phyloP scores from a whole-genome alignment of 305 asterid genomes.

The Fraxinus sp. region DNA sequence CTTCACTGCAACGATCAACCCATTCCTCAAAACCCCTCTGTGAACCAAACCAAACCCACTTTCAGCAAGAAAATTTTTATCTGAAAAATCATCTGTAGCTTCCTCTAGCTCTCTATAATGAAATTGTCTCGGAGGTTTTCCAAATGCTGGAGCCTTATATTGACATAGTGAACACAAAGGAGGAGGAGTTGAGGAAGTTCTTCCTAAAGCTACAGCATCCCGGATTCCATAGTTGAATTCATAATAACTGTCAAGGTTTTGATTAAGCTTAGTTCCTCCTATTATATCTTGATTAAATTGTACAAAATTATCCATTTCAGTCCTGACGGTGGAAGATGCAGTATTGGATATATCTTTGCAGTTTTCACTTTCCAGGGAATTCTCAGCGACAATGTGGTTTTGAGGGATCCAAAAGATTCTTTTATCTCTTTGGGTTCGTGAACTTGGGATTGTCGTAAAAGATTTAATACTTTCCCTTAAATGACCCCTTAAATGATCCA shows the following conservation, averaged over 20 bases:
- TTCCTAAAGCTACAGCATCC: slow-evolving; percentile 66
- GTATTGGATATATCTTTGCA: slow-evolving; percentile 31
- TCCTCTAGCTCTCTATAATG: slow-evolving; percentile 60
- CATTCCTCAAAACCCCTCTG: slow-evolving; percentile 71
- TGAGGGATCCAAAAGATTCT: slow-evolving; percentile 44
- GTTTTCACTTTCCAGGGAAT: slow-evolving; percentile 25
- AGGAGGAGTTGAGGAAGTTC: slow-evolving; percentile 66
- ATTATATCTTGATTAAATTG: slow-evolving; percentile 23
- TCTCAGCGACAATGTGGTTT: slow-evolving; percentile 36
- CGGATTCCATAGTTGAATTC: slow-evolving; percentile 58
- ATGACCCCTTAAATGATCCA: slow-evolving; percentile 12
- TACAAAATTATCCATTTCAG: slow-evolving; percentile 22
- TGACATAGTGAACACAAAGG: slow-evolving; percentile 78
- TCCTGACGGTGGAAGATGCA: slow-evolving; percentile 21
- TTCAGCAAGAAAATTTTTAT: slow-evolving; percentile 59
- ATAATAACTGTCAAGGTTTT: slow-evolving; percentile 29
- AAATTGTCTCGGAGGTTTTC: slow-evolving; percentile 77
- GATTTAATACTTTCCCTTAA: slow-evolving; percentile 35
- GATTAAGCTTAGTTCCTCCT: slow-evolving; percentile 18
- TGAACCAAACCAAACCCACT: slow-evolving; percentile 72
- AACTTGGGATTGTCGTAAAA: slow-evolving; percentile 34
- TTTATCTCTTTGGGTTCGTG: slow-evolving; percentile 34
- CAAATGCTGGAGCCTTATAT: slow-evolving; percentile 72
- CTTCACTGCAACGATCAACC: slow-evolving; percentile 66
- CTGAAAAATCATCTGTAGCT: slow-evolving; percentile 74